Base-by-base conservation (phyloP, 1,139 yeast species). In the Geotrichum histeridarum region DNA sequence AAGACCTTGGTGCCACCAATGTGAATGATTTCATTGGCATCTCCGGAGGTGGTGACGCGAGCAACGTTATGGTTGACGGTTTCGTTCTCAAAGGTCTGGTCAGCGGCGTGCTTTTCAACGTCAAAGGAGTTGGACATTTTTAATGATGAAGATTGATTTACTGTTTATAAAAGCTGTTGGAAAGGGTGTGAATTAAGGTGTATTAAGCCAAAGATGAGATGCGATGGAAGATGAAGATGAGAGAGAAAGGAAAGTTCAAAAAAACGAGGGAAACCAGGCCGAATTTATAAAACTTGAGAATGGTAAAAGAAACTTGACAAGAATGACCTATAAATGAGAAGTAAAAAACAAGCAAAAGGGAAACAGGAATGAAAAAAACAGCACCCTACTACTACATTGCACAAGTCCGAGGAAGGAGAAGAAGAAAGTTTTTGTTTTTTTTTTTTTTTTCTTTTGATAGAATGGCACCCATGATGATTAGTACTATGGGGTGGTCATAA, bases 1-100 rank as follows among this genome's bases (percentile, higher is more conserved):
- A 78, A 74, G 61, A 84, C 86, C 64, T 77, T 81, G 57, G 84
- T 83, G 61, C 80, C 78, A 14, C 95, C 95, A 61, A 86, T 78
- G 60, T 75, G 81, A 57, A 86, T 74, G 65, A 79, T 82, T 54
- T 83, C 84, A 42, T 82, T 62, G 58, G 72, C 42, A 12, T 48
- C 53, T 12, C 58, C 58, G 1, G 58, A 56, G 5, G 58, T 56
- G 8, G 46, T 51, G 46, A 56, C 48, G 15, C 55, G 50, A 22
- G 52, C 44, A 17, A 52, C 47, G 31, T 12, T 39, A n/a, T 18
- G 38, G 35, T 17, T 22, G 14, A n/a, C n/a, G n/a, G 18, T n/a
- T n/a, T 18, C 39, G 31, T 11, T n/a, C 18, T 14, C 30, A 11
- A 38, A 50, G 42, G 33, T 7, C 37, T 50, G 42, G 47, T 50